A percentile compares a stretch with the other conserved stretches of the same genome.
phyloP scores from a whole-genome alignment of 1,284 basidiomycete genomes.

The Inonotus obliquus region DNA sequence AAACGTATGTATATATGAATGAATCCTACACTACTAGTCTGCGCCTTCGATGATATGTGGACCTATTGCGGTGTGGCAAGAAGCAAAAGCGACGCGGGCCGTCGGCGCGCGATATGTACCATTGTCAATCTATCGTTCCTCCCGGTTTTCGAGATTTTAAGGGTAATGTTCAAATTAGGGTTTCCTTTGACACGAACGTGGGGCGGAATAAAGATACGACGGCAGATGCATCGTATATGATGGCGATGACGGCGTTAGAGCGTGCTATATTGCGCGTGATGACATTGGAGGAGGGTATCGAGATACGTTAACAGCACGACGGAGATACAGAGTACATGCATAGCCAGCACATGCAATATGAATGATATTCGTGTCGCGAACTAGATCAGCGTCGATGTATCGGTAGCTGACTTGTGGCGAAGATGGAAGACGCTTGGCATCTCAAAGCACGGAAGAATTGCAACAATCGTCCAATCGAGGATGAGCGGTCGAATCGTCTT shows the following conservation, averaged over 20 bases:
- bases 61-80: background rate
- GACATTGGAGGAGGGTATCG: background rate
- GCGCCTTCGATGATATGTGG: too few relatives aligned
- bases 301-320: background rate
- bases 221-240: background rate
- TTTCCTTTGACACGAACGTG: background rate
- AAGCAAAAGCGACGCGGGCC: too few relatives aligned
- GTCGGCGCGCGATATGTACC: too few relatives aligned
- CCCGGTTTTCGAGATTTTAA: background rate
- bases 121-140: background rate
- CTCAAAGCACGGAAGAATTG: background rate
- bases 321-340: background rate
- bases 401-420: background rate
- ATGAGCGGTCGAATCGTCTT: background rate
- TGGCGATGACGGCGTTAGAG: background rate
- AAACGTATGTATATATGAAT: background rate
- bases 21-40: too few relatives aligned
- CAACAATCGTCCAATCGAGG: background rate
- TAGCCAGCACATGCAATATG: background rate
- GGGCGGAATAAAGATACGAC: background rate
- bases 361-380: background rate
- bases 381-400: background rate
- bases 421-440: background rate
- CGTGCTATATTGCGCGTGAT: background rate
- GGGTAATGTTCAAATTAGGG: background rate